Evolutionary conservation across 805 yeast species (phyloP), one percentile per base, ranked within the genome.

Genomic region (Pichia thaimueangensis): DNA sequence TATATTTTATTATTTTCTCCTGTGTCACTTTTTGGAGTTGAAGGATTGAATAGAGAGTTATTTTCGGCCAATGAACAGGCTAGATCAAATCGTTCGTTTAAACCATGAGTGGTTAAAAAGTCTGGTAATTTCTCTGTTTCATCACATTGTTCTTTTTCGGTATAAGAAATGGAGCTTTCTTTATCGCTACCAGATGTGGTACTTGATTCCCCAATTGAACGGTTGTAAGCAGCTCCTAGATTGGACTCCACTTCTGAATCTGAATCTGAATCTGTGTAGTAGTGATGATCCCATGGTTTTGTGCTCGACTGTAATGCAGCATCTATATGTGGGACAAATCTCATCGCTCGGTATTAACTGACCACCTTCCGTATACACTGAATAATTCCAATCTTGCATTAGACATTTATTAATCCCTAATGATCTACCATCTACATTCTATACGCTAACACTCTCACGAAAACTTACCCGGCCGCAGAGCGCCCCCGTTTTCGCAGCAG

Each of bases 281-380:
- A 53, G 31, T 49, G 64, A 41, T 50, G 54, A 40, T 43, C 58
- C 30, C 49, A 55, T 48, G 30, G 44, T 41, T 42, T 63, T 51
- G 43, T 40, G 4, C 46, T 43, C 17, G 40, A 40, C 40, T 54
- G 59, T 19, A 54, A 47, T 8, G 27, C 32, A 20, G 34, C 52
- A 42, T 50, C 47, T 45, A 56, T 45, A 34, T 56, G 62, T 17
- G 63, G 63, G 13, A 48, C 49, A 37, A 58, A 59, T 39, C 63
- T 48, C 64, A 59, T 57, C 5, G 22, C 17, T 13, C 25, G 6
- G 11, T n/a, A n/a, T n/a, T n/a, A n/a, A n/a, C n/a, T n/a, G n/a
- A n/a, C n/a, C n/a, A n/a, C n/a, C n/a, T n/a, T n/a, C n/a, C n/a
- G n/a, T n/a, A n/a, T n/a, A n/a, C n/a, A n/a, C n/a, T n/a, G n/a